Evolutionary conservation across 768 basidiomycete genomes (phyloP).

Genomic region (Serendipita sp.): DNA sequence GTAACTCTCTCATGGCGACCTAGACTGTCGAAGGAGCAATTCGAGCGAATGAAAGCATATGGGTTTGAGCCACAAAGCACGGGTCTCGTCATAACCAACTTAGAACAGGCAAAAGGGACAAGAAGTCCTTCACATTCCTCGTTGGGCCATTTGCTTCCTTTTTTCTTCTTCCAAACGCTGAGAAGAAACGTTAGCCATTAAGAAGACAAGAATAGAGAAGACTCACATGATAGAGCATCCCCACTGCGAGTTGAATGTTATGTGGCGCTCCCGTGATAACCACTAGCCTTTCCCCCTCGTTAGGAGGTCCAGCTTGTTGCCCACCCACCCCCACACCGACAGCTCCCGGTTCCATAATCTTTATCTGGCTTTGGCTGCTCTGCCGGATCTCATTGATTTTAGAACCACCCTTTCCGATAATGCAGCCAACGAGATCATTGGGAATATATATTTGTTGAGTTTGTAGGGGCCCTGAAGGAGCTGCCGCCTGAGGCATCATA

Average conservation of each 20-base stretch:
- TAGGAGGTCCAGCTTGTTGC: constrained; percentile 42
- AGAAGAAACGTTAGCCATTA: neutral
- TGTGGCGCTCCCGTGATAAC: constrained; percentile 92
- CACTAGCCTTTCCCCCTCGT: constrained; percentile 80
- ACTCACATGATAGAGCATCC: constrained; percentile 35
- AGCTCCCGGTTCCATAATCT: constrained; percentile 96
- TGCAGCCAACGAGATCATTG: constrained; percentile 89
- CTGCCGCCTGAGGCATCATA: constrained; percentile 1
- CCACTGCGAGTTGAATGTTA: constrained; percentile 94
- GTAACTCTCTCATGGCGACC: too few species aligned
- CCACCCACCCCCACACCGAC: constrained; percentile 39
- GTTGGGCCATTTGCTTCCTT: constrained; percentile 9
- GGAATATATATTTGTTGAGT: constrained; percentile 98
- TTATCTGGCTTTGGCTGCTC: constrained; percentile 89
- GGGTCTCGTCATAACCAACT: too few species aligned
- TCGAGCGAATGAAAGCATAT: too few species aligned
- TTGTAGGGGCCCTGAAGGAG: constrained; percentile 30
- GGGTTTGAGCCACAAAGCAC: too few species aligned
- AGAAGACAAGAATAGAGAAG: neutral
- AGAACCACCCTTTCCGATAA: constrained; percentile 94
- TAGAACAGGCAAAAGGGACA: too few species aligned
- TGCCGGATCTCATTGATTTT: constrained; percentile 98
- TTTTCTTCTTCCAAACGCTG: constrained; percentile 18
- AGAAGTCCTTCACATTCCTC: neutral
- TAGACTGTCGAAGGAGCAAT: too few species aligned